A percentile compares a stretch with the other conserved stretches of the same genome.
Evolutionary conservation across 1,284 basidiomycete genomes (phyloP).

Genomic region (Cystobasidium sp.): DNA sequence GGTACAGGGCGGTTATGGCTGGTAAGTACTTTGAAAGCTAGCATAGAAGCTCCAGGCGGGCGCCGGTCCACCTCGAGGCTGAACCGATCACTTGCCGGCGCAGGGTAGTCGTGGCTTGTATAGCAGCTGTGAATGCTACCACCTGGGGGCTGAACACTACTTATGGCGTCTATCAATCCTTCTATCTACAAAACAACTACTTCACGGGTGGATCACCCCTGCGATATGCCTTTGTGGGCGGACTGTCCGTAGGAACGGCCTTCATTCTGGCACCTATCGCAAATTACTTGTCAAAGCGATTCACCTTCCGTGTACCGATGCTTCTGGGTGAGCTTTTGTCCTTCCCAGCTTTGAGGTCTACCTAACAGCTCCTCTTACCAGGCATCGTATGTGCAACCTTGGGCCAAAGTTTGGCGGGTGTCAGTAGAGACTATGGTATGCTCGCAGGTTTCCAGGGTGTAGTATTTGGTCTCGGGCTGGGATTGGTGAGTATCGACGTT

Average conservation of each 20-base stretch:
- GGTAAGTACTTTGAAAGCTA: not conserved
- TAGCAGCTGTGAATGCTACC: conserved; percentile 31
- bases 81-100: conserved; percentile 2
- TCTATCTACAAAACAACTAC: conserved; percentile 58
- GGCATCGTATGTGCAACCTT: conserved; percentile 26
- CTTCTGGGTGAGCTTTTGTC: conserved; percentile 9
- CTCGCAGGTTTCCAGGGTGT: conserved; percentile 42
- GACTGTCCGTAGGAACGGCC: conserved; percentile 56
- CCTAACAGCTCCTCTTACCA: not conserved
- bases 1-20: conserved; percentile 22
- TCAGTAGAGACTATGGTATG: conserved; percentile 27
- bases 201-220: conserved; percentile 57
- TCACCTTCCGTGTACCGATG: conserved; percentile 41
- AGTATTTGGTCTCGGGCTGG: conserved; percentile 43
- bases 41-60: no score
- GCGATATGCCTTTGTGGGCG: conserved; percentile 60
- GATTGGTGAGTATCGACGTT: not conserved
- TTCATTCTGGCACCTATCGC: conserved; percentile 57
- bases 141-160: conserved; percentile 34
- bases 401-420: conserved; percentile 34
- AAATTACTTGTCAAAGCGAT: conserved; percentile 51
- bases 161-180: conserved; percentile 58
- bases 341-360: not conserved
- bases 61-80: no score
- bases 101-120: conserved; percentile 32